Evolutionary conservation across 352 stramenopile genomes (phyloP).

Genomic region (Pythium diclinum): DNA sequence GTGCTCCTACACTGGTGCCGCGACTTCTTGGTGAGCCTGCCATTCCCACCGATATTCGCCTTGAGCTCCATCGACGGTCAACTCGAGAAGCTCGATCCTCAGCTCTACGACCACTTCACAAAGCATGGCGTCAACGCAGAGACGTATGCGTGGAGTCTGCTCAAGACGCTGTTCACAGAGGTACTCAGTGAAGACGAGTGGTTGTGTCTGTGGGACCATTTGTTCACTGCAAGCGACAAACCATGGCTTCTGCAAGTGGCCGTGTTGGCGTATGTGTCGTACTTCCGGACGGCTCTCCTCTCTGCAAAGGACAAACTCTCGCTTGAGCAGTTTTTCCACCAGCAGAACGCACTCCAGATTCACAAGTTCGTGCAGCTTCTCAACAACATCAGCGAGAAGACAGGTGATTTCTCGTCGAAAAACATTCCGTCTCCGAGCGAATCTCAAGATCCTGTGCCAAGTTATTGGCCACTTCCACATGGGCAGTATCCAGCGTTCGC

Average conservation of each 20-base stretch:
- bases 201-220: constrained; percentile 86
- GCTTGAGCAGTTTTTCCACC: constrained; percentile 84
- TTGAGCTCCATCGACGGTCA: constrained; percentile 68
- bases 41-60: constrained; percentile 73
- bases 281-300: constrained; percentile 65
- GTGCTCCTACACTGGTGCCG: constrained; percentile 86
- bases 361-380: constrained; percentile 67
- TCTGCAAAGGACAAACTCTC: constrained; percentile 48
- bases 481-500: constrained; percentile 79
- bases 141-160: constrained; percentile 80
- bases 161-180: constrained; percentile 87
- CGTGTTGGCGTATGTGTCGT: constrained; percentile 69
- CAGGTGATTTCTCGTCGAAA: constrained; percentile 20
- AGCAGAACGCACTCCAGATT: constrained; percentile 80
- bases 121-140: constrained; percentile 58
- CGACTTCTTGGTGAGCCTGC: constrained; percentile 79
- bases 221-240: constrained; percentile 72
- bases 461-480: constrained; percentile 59
- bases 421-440: neutral
- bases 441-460: neutral
- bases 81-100: constrained; percentile 63
- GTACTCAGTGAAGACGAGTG: constrained; percentile 86
- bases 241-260: constrained; percentile 61
- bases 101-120: constrained; percentile 78
- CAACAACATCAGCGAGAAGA: constrained; percentile 46